Base-by-base conservation (phyloP, 2,329 filamentous ascomycete genomes). In the Tolypocladium guangdongense region DNA sequence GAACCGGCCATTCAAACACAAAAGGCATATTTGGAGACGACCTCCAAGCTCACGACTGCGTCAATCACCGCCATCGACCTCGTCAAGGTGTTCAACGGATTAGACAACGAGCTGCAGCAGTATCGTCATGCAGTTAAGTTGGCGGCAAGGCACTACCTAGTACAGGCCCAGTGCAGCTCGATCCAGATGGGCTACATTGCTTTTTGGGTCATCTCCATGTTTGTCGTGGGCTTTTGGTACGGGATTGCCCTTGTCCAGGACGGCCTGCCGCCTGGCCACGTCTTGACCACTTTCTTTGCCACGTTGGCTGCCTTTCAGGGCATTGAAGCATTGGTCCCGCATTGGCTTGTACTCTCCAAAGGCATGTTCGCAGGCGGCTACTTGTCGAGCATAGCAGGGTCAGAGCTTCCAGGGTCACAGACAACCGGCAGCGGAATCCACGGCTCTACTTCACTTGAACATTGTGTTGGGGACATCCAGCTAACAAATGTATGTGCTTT, bases 221-320 rank as follows among this genome's bases (percentile, higher is more conserved):
- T 97, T 59, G 85, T 95, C 0, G 80, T 90, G 54, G 91, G 90
- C 0, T 96, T 97, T 63, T 96, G 88, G 82, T 95, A 91, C 60
- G 91, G 90, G 0, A 80, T 86, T 32, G 73, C 80, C 1, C 76
- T 96, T 2, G 83, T 93, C 11, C 73, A 76, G 11, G 69, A 78
- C 1, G 82, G 82, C 1, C 71, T 81, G 14, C 75, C 73, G 12
- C 72, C 88, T 0, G 87, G 85, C 0, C 74, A 85, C 53, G 81
- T 95, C 3, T 68, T 96, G 46, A 93, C 88, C 0, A 87, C 90
- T 0, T 96, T 97, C 59, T 95, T 93, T 73, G 82, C 88, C 5
- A 87, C 86, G 2, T 72, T 96, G 37, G 82, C 83, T 50, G 86
- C 87, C 0, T 83, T 90, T 5, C 85, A 92, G 59, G 82, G 87